phyloP scores from a whole-genome alignment of 202 grass and related monocot genomes.

The Dendrocalamus latiflorus region DNA sequence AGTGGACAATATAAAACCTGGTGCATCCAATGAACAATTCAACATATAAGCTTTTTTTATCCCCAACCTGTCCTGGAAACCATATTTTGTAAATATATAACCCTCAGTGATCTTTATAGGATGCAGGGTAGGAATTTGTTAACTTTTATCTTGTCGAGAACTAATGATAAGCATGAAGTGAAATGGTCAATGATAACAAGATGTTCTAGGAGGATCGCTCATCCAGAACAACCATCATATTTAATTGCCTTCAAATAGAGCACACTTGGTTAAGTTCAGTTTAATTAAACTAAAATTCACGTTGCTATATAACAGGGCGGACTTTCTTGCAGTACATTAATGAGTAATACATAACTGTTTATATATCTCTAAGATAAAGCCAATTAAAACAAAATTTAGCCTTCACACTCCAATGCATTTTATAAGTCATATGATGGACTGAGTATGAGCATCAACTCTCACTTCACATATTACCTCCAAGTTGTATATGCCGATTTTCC shows the following conservation, averaged over 20 bases:
- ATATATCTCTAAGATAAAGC: background rate
- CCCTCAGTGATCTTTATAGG: background rate
- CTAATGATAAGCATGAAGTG: background rate
- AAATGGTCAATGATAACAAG: background rate
- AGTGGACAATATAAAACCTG: background rate
- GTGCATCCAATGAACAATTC: background rate
- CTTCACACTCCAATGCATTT: background rate
- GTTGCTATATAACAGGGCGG: background rate
- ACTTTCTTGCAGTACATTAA: background rate
- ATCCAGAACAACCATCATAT: background rate
- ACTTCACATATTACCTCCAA: conserved; percentile 52
- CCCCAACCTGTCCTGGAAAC: background rate
- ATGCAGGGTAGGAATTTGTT: background rate
- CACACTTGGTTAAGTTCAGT: background rate
- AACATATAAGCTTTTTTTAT: background rate
- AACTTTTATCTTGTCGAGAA: background rate
- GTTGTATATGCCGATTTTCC: conserved; percentile 91
- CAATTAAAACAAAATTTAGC: background rate
- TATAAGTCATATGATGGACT: background rate
- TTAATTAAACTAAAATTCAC: background rate
- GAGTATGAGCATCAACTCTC: background rate
- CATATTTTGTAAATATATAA: background rate
- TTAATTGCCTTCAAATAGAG: background rate
- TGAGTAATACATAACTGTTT: background rate
- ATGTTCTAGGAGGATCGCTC: background rate